Evolutionary conservation across 2,329 filamentous ascomycete genomes (phyloP), one percentile per base, ranked within the genome.

Genomic region (Mycosphaerella sp.): DNA sequence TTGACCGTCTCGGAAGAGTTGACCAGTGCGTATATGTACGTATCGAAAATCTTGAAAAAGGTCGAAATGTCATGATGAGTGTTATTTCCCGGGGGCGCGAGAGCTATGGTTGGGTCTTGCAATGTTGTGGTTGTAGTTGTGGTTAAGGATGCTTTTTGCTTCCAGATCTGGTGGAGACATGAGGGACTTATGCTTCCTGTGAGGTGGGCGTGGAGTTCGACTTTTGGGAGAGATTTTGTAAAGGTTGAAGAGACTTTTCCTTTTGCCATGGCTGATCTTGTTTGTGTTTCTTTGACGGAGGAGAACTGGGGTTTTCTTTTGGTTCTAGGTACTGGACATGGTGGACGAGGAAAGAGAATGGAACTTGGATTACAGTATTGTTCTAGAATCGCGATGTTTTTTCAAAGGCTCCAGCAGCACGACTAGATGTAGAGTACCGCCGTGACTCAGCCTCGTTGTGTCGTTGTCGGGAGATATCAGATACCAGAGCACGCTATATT

Each of bases 41-140:
- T 83, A 21, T 82, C 84, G 70, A 91, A 91, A 13, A 89, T 75
- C 2, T 82, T 82, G 64, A 90, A 89, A 76, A 89, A 89, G 36
- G 85, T 85, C 40, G 57, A 36, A 44, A 59, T 47, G 47, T 64
- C 60, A 37, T 63, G 56, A 35, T 59, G 54, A 3, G 30, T n/a
- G 1, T 34, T 8, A n/a, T 49, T 50, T 28, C 50, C 87, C n/a
- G 76, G 82, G 1, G 75, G 71, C 0, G 85, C 84, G 72, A 91
- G 86, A 30, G 82, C 79, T 1, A 80, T 60, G 13, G 86, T 68
- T 1, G 87, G 87, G 62, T 93, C 86, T 44, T 81, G 74, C 1
- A 90, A 17, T 7, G 7, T 41, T 18, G 25, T 28, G 3, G 28
- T 13, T 7, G 45, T 18, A 16, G 9, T 44, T 8, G 39, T 42